Evolutionary conservation across 148 eudicot species (phyloP).

Genomic region (Vaccinium corymbosum): DNA sequence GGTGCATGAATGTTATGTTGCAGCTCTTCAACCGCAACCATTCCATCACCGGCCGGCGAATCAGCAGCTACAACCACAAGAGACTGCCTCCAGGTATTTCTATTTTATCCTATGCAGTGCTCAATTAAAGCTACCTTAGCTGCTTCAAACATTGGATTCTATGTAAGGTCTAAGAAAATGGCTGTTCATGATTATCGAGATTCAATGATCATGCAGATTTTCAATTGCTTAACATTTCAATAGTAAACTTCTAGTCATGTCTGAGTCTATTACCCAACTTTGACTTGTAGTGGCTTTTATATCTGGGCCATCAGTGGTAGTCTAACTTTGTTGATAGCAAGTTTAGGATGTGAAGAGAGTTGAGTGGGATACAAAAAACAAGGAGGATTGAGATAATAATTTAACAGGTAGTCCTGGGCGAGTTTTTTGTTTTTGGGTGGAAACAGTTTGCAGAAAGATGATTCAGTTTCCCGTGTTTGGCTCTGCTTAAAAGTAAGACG

Average conservation of each 20-base stretch:
- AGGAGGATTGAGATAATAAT: background rate
- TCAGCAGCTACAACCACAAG: conserved; percentile 34
- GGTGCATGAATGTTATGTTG: conserved; percentile 83
- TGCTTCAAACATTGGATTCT: background rate
- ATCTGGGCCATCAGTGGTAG: background rate
- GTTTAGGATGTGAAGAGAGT: background rate
- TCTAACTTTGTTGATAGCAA: no score
- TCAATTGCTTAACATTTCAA: background rate
- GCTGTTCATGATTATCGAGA: background rate
- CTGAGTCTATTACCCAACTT: background rate
- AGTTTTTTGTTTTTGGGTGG: background rate
- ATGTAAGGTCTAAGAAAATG: background rate
- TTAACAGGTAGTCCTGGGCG: background rate
- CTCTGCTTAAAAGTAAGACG: background rate
- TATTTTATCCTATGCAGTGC: background rate
- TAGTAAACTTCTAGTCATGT: background rate
- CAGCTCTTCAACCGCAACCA: conserved; percentile 62
- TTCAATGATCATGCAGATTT: background rate
- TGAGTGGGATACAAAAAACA: background rate
- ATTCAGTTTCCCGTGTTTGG: background rate
- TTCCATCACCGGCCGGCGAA: conserved; percentile 36
- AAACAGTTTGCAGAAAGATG: background rate
- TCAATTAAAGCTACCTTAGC: background rate
- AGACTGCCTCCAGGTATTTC: conserved; percentile 54
- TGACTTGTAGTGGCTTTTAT: background rate